Percentiles rank a stretch among this genome's conserved stretches.
phyloP scores from a whole-genome alignment of 768 basidiomycete species.

The Suillus weaverae region DNA sequence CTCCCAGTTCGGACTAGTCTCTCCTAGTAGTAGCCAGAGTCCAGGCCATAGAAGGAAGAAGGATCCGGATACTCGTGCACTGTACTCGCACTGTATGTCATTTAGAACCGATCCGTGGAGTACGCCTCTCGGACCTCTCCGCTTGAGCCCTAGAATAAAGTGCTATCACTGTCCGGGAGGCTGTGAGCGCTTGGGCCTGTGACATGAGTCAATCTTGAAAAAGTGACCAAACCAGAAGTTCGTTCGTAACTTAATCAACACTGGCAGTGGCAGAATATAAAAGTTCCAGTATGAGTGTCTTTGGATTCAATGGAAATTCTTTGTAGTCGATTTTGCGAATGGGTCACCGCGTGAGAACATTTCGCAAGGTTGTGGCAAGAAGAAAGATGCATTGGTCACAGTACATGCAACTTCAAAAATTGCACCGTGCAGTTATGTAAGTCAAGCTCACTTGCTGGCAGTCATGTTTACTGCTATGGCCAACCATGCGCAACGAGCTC shows the following conservation, averaged over 20 bases:
- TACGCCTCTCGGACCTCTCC: not conserved
- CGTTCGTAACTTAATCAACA: not conserved
- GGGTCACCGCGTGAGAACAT: not conserved
- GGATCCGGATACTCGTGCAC: not conserved
- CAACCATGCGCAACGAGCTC: not conserved
- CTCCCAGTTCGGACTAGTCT: not conserved
- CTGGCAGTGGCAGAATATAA: not conserved
- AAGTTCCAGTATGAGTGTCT: not conserved
- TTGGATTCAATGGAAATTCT: not conserved
- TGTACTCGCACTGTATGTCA: not conserved
- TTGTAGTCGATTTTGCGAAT: not conserved
- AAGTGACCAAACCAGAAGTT: not conserved
- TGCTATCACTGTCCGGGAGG: not conserved
- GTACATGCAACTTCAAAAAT: not conserved
- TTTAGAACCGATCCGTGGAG: not conserved
- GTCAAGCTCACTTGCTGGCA: not conserved
- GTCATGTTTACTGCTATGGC: not conserved
- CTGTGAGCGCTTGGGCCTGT: not conserved
- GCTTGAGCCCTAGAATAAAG: not conserved
- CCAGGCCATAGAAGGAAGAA: not conserved
- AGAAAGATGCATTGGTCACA: not conserved
- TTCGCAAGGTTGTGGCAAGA: slow-evolving; percentile 1
- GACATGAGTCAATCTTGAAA: not conserved
- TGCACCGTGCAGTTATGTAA: not conserved
- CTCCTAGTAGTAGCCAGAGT: not conserved